Evolutionary conservation across 495 filamentous ascomycete genomes (phyloP), one percentile per base, ranked within the genome.

Genomic region (Pyrenula massariospora): DNA sequence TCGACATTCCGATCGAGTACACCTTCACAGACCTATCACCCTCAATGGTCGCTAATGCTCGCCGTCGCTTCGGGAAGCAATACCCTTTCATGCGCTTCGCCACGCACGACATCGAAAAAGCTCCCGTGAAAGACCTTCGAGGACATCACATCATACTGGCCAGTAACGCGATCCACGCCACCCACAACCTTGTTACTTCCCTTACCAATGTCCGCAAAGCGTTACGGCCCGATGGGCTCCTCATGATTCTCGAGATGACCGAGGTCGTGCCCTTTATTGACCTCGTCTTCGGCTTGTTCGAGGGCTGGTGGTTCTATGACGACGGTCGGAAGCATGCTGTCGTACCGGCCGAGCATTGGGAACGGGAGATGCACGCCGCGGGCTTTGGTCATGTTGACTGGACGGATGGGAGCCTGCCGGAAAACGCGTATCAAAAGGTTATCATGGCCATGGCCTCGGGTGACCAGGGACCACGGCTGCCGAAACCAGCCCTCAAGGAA

Each of bases 301-400:
- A 78, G 22, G 77, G 75, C 3, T 78, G 75, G 74, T 80, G 77
- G 77, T 54, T 69, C 0, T 75, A 72, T 53, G 58, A 74, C 19
- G 77, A 77, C 52, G 77, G 71, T 5, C 69, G 75, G 0, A 36
- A 55, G 19, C 72, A 77, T 58, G 73, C 61, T 10, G 53, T 73
- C 2, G 63, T 63, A 0, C 11, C 25, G 25, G 64, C 63, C 25
- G 19, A 20, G 0, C 24, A 56, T 15, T 78, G 76, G 74, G 57
- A 72, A n/a, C 36, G 55, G 2, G 59, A 31, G 15, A 24, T 77
- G 50, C 59, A 54, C 2, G 12, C 50, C 23, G 65, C 62, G 25
- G 74, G 74, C 0, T 77, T 65, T 56, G 24, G 60, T 0, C 57
- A 63, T 25, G 68, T 75, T 3, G 62, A 62, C 12, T 72, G 70